A percentile compares a stretch with the other conserved stretches of the same genome.
Evolutionary conservation across 495 filamentous ascomycete species (phyloP).

Genomic region (Neurospora sp.): DNA sequence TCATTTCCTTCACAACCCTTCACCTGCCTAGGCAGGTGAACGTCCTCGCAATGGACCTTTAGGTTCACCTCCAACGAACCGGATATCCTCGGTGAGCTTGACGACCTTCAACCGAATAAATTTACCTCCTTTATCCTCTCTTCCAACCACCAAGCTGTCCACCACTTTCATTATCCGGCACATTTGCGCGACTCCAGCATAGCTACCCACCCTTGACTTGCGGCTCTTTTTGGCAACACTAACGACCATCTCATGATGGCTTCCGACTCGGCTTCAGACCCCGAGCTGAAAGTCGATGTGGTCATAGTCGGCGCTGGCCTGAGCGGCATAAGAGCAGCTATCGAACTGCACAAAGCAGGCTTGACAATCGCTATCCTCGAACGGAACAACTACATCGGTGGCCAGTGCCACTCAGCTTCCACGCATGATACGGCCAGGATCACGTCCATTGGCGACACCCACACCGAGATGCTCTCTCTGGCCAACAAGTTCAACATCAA

Average conservation of each 20-base stretch:
- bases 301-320: slow-evolving; percentile 44
- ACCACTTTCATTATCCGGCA: neutral
- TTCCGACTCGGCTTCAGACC: neutral
- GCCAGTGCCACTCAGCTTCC: slow-evolving; percentile 26
- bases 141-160: no score
- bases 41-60: neutral
- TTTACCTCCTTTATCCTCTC: neutral
- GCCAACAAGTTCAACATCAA: slow-evolving; percentile 28
- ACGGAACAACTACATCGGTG: slow-evolving; percentile 41
- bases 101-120: neutral
- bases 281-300: neutral
- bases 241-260: neutral
- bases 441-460: slow-evolving; percentile 34
- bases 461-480: slow-evolving; percentile 28
- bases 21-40: neutral
- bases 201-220: neutral
- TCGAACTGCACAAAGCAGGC: slow-evolving; percentile 29
- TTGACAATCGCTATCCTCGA: slow-evolving; percentile 37
- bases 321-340: slow-evolving; percentile 37
- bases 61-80: no score
- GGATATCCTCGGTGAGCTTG: no score
- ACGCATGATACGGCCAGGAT: neutral
- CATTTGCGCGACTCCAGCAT: neutral
- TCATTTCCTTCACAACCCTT: neutral
- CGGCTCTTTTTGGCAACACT: neutral